These are phyloP conservation scores for Kwoniella mangroviensis DNA, from an alignment of 768 basidiomycete genomes.

Conservation along the genomic window DNA sequence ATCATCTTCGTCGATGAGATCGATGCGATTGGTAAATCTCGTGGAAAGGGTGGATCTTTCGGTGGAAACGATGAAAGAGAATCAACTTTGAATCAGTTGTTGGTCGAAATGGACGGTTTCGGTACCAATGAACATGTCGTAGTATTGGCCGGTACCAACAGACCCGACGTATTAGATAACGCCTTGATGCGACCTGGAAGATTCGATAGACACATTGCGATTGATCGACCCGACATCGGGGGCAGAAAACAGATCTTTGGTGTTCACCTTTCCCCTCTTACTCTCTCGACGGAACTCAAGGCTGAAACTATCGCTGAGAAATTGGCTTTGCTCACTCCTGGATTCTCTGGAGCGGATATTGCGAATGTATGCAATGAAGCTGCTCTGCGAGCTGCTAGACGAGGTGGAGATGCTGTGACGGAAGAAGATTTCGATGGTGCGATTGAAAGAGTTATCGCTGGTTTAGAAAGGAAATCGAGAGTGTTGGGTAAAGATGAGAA, in stretches of 20 bases:
- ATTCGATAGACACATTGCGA: constrained; percentile 94
- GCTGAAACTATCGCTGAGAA: constrained; percentile 74
- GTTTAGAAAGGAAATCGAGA: constrained; percentile 91
- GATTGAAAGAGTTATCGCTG: constrained; percentile 96
- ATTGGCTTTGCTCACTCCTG: constrained; percentile 92
- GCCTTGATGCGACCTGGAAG: constrained; percentile 97
- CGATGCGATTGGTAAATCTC: constrained; percentile 95
- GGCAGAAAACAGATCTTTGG: constrained; percentile 92
- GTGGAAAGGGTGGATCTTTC: constrained; percentile 75
- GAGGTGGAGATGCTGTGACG: constrained; percentile 74
- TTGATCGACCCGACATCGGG: constrained; percentile 91
- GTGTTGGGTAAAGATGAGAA: constrained; percentile 95
- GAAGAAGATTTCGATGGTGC: constrained; percentile 93
- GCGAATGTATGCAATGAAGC: constrained; percentile 99
- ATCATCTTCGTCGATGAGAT: constrained; percentile 99
- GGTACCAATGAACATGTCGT: constrained; percentile 96
- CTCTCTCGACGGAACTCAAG: constrained; percentile 62
- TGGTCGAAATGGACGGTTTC: constrained; percentile 99
- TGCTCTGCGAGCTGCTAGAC: constrained; percentile 89
- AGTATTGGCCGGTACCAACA: constrained; percentile 93
- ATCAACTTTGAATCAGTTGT: constrained; percentile 92
- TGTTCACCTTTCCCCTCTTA: constrained; percentile 86
- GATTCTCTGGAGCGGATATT: constrained; percentile 98
- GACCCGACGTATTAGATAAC: constrained; percentile 92
- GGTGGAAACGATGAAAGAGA: constrained; percentile 98